Base-by-base conservation (phyloP, 805 yeast genomes). In the Cyberlindnera mrakii region DNA sequence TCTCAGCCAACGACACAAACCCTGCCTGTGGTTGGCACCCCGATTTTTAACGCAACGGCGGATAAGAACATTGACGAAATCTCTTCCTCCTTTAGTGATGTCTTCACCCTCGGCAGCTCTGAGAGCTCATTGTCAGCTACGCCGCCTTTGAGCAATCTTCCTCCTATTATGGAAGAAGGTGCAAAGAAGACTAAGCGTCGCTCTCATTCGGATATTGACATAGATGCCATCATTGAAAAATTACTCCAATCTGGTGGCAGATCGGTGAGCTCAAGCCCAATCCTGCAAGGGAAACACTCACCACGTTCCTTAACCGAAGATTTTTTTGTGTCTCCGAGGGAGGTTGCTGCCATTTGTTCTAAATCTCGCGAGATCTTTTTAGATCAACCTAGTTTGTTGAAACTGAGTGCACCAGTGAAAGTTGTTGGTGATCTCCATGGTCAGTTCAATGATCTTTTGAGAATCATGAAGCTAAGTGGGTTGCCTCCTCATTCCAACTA, bases 361-460 rank as follows among this genome's bases (percentile, higher is more conserved):
- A 77, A 80, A 35, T 95, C 96, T 2, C 72, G 98, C 46, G 96
- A 91, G 59, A 79, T 91, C 14, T 87, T 93, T 53, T 67, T 93
- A 47, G 75, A 82, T 44, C 98, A 93, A 64, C 99, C 99, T 14
- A 77, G 96, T 17, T 68, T 93, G 45, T 68, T 93, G 46, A 96
- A 89, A 63, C 70, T 93, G 44, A 77, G 67, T 41, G 70, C 93
- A 0, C 90, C 93, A 0, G 91, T 85, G 4, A 85, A 85, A 59
- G 77, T 85, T 45, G 91, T 85, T 6, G 93, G 93, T 35, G 99
- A 93, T 62, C 95, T 93, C 27, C 99, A 93, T 64, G 99, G 99
- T 27, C 99, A 93, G 65, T 93, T 83, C 61, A 85, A 85, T 40
- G 99, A 93, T 65, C 71, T 93, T 49, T 78, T 93, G 51, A 77